A percentile compares a stretch with the other conserved stretches of the same genome.
These are phyloP conservation scores for Elsinoe fawcettii DNA, from an alignment of 2,329 filamentous ascomycete species.

Conservation along the genomic window DNA sequence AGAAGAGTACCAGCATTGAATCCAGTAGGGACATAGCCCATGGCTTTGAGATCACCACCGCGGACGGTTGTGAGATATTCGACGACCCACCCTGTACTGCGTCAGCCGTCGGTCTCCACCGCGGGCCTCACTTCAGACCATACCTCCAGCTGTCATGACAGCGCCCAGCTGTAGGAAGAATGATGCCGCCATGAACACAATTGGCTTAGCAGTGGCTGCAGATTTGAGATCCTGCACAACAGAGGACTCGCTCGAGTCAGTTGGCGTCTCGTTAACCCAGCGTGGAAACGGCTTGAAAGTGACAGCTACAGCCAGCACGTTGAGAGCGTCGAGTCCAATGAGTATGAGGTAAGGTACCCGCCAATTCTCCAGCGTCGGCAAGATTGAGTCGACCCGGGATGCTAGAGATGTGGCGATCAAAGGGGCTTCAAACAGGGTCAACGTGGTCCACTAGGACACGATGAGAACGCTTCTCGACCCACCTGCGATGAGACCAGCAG, in stretches of 20 bases:
- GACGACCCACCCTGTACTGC: slow-evolving; percentile 50
- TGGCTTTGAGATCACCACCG: slow-evolving; percentile 46
- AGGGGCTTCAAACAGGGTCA: slow-evolving; percentile 50
- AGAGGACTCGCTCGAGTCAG: slow-evolving; percentile 21
- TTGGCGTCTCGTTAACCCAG: slow-evolving; percentile 20
- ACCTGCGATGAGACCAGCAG: background rate
- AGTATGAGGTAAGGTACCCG: slow-evolving; percentile 49
- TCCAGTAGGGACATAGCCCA: slow-evolving; percentile 56
- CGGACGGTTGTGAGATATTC: slow-evolving; percentile 57
- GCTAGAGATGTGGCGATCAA: slow-evolving; percentile 27
- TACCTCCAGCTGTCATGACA: slow-evolving; percentile 43
- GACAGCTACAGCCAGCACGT: slow-evolving; percentile 40
- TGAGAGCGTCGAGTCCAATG: slow-evolving; percentile 45
- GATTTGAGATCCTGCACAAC: slow-evolving; percentile 40
- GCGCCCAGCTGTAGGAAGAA: slow-evolving; percentile 58
- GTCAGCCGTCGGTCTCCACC: background rate
- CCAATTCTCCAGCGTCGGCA: slow-evolving; percentile 44
- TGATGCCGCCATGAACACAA: slow-evolving; percentile 55
- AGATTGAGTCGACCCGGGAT: slow-evolving; percentile 22
- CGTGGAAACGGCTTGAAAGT: slow-evolving; percentile 46
- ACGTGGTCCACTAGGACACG: slow-evolving; percentile 43
- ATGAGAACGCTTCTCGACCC: background rate
- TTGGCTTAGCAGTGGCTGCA: slow-evolving; percentile 38
- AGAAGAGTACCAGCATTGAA: slow-evolving; percentile 52
- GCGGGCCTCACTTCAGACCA: background rate